Evolutionary conservation across 2,329 filamentous ascomycete species (phyloP).

Genomic region (Aureobasidium sp.): DNA sequence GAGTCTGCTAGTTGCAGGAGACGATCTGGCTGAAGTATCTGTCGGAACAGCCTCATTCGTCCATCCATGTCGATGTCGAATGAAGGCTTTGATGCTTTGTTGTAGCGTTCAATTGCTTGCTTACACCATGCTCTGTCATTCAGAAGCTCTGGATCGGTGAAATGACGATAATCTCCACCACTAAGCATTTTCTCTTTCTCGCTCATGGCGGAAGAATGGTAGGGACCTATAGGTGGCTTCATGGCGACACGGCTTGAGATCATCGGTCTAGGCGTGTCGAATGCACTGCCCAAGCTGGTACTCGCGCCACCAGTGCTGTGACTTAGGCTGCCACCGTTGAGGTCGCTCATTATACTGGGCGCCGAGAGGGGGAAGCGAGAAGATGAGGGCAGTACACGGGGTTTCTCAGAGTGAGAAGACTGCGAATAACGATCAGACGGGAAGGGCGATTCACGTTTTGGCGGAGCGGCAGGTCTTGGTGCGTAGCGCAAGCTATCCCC

Average conservation of each 20-base stretch:
- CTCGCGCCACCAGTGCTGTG: background rate
- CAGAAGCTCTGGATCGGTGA: conserved; percentile 62
- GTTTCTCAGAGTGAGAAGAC: background rate
- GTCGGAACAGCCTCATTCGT: conserved; percentile 59
- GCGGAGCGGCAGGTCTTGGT: background rate
- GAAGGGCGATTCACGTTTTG: background rate
- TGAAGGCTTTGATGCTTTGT: conserved; percentile 69
- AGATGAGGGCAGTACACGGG: background rate
- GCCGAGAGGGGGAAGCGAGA: background rate
- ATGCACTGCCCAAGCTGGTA: background rate
- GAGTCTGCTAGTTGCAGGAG: conserved; percentile 24
- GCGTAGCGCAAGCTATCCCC: background rate
- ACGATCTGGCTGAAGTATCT: conserved; percentile 59
- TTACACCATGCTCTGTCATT: conserved; percentile 80
- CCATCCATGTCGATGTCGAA: conserved; percentile 58
- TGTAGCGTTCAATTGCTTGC: conserved; percentile 75
- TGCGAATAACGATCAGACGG: background rate
- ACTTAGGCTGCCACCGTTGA: background rate
- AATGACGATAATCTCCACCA: conserved; percentile 71
- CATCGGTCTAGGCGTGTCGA: background rate
- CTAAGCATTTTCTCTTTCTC: conserved; percentile 89
- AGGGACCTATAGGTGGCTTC: background rate
- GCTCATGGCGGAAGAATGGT: conserved; percentile 23
- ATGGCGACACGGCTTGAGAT: background rate
- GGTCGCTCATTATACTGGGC: background rate